Conservation (phyloP, 2,329 filamentous ascomycete species). For the Pseudogymnoascus verrucosus region DNA sequence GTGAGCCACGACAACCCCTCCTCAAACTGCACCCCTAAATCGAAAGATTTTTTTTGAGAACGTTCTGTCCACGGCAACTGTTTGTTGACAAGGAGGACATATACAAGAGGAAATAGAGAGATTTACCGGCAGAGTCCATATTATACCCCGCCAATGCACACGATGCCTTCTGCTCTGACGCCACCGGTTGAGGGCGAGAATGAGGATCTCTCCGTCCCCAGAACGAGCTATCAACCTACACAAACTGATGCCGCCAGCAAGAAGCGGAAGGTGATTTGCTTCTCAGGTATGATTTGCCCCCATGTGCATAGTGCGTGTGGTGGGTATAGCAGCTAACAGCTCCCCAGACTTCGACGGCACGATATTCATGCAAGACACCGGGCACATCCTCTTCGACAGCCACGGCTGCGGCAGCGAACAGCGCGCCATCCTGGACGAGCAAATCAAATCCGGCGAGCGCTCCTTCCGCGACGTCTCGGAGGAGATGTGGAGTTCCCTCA, state of each 20-base stretch:
- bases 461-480: slow-evolving; percentile 64
- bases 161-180: slow-evolving; percentile 34
- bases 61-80: not conserved
- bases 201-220: slow-evolving; percentile 25
- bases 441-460: slow-evolving; percentile 57
- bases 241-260: slow-evolving; percentile 30
- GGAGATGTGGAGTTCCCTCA: slow-evolving; percentile 62
- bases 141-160: slow-evolving; percentile 17
- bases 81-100: not conserved
- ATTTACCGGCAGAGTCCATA: not conserved
- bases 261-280: slow-evolving; percentile 50
- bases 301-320: not conserved
- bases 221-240: slow-evolving; percentile 20
- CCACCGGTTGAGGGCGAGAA: slow-evolving; percentile 25
- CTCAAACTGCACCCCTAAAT: not conserved
- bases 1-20: not conserved
- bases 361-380: slow-evolving; percentile 65
- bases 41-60: not conserved
- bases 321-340: not conserved
- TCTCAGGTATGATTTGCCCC: slow-evolving; percentile 38
- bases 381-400: slow-evolving; percentile 59
- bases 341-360: slow-evolving; percentile 59
- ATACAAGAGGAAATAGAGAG: not conserved
- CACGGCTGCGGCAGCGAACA: slow-evolving; percentile 53
- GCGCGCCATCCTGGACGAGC: slow-evolving; percentile 49